A percentile compares a stretch with the other conserved stretches of the same genome.
phyloP scores from a whole-genome alignment of 306 rosid species.

The Nissolia schottii region DNA sequence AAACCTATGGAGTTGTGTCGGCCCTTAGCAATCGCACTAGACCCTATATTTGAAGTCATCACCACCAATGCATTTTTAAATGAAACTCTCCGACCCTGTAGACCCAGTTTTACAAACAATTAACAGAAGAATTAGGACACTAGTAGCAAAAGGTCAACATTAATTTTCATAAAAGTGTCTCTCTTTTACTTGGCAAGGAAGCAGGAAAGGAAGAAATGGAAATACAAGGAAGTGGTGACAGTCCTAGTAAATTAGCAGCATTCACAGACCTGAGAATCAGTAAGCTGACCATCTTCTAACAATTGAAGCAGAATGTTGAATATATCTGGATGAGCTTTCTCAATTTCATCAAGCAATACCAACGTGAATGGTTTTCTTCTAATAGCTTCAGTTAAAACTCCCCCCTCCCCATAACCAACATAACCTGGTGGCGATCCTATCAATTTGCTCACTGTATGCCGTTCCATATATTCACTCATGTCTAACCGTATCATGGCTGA shows the following conservation, averaged over 20 bases:
- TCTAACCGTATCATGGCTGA: constrained; percentile 73
- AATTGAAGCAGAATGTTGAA: constrained; percentile 87
- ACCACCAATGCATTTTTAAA: constrained; percentile 83
- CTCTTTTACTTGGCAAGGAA: constrained; percentile 7
- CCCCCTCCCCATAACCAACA: constrained; percentile 90
- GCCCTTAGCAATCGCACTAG: constrained; percentile 81
- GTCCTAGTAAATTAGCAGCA: background rate
- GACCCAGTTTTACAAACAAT: constrained; percentile 27
- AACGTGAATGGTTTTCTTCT: constrained; percentile 79
- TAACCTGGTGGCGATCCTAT: constrained; percentile 95
- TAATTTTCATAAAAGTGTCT: background rate
- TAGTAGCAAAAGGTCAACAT: background rate
- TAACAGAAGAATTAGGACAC: constrained; percentile 16
- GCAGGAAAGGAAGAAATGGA: background rate
- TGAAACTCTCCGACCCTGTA: constrained; percentile 81
- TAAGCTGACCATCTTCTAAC: constrained; percentile 84
- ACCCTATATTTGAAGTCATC: constrained; percentile 95
- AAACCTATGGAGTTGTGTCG: constrained; percentile 60
- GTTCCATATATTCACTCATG: constrained; percentile 98
- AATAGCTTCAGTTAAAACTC: constrained; percentile 84
- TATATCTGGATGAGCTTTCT: constrained; percentile 94
- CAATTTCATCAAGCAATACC: constrained; percentile 84
- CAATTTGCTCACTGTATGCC: constrained; percentile 87
- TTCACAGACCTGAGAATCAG: constrained; percentile 82
- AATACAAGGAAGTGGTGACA: background rate